Base-by-base conservation (phyloP, 2,329 filamentous ascomycete species). In the Chrysosphaeria jannelii region DNA sequence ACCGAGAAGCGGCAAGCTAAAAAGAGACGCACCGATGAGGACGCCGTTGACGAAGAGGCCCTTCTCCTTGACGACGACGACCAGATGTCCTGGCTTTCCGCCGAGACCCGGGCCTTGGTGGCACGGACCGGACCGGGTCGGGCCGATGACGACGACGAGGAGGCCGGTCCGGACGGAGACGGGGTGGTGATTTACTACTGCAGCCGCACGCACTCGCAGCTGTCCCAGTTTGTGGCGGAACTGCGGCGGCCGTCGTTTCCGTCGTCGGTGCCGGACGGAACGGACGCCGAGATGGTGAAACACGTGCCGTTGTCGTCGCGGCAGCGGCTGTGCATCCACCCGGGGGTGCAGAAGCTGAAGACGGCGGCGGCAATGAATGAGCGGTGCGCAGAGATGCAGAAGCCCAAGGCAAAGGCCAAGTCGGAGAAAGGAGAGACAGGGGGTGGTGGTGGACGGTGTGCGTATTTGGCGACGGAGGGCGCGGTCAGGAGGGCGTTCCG, bases 311-410 rank as follows among this genome's bases (percentile, higher is more conserved):
- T 91, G 2, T 81, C 78, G 0, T 90, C 79, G 0, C 60, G 79
- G 4, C 85, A 88, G 38, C 72, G 76, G 28, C 52, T 67, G 6
- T 97, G 85, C 42, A 90, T 97, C 43, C 91, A 97, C 33, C 59
- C 70, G 0, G 58, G 66, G 14, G 81, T 97, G 2, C 53, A 57
- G 13, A 61, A 58, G 8, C 57, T 93, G 2, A 55, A 57, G 20
- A 59, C 60, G 0, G 50, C 69, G 1, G 66, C 71, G 1, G 75
- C 76, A 5, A 90, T 97, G 45, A 97, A 93, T 36, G 85, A 97
- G 39, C 59, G 68, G 8, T 97, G 85, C 36, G 51, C 81, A 5
- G 85, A 97, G 36, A 48, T 97, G 13, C 85, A 97, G 38, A 69
- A 89, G 39, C 48, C 71, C 0, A 55, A 57, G 26, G 16, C 16